Evolutionary conservation across 2,329 filamentous ascomycete species (phyloP), one percentile per base, ranked within the genome.

Genomic region (Aspergillus neotritici): DNA sequence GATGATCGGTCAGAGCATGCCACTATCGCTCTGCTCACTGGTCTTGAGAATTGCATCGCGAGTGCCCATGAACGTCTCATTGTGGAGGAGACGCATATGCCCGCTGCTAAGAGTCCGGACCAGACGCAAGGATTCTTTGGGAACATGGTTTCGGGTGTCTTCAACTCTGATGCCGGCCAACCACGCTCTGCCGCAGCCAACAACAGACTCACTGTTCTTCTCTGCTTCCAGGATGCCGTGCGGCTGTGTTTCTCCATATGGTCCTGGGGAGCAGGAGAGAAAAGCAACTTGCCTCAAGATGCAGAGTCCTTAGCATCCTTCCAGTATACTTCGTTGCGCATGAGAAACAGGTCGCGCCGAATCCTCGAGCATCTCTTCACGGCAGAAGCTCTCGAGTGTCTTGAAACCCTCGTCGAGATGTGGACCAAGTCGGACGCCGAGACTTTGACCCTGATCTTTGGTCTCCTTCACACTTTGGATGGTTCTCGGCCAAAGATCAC

Each of bases 141-240:
- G 34, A 94, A 87, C 54, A 94, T 96, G 80, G 87, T 94, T 1
- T 93, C 89, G 1, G 88, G 88, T 1, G 87, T 95, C 0, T 95
- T 95, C 61, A 78, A 87, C 31, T 80, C 85, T 1, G 89, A 96
- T 46, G 74, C 79, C 1, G 82, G 78, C 2, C 86, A 90, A 48
- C 77, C 81, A n/a, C 82, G 89, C 37, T 88, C 83, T 46, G 81
- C 84, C 6, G 89, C 87, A n/a, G 89, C 90, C 7, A 98, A 97
- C 58, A 91, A 93, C 56, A 81, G 91, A 35, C 75, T 98, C 15
- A 97, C 93, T 0, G 91, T 98, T 14, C 76, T 96, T 34, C 75
- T 98, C n/a, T 94, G 90, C 9, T 95, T 98, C 62, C 91, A 97
- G 64, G 94, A 98, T 63, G 88, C 90, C 1, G 87, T 97, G 46